Evolutionary conservation across 805 yeast species (phyloP), one percentile per base, ranked within the genome.

Genomic region (Zygoascus ofunaensis): DNA sequence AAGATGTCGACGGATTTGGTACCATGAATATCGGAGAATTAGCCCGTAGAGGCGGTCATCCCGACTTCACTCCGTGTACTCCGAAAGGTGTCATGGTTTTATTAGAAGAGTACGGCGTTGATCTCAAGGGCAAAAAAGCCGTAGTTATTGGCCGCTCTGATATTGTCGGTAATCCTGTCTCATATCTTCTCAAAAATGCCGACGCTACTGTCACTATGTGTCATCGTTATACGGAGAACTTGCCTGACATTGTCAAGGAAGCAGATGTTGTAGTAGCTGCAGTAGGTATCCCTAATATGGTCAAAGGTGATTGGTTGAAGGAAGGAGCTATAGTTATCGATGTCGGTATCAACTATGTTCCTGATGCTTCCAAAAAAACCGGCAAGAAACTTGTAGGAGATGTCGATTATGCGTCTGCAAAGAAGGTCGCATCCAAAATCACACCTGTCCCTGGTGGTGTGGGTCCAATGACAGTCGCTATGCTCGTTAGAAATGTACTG

Each of bases 391-490:
- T 92, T 57, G 94, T 87, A 10, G 98, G 98, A 48, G 98, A 90
- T 62, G 97, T 87, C 37, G 95, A 89, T 57, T 87, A 72, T 55
- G 82, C 71, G 40, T 69, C 79, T 23, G 87, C 83, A 45, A 64
- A 71, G 41, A 60, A 67, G 43, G 72, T 72, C 45, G 92, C 89
- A 3, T 68, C 80, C 10, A 76, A 73, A 56, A 73, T 90, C 51
- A 89, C 97, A 3, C 97, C 98, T 8, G 98, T 90, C 40, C 98
- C 98, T 20, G 97, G 97, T 58, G 97, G 97, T 55, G 97, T 90
- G 49, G 98, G 98, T 35, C 98, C 98, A 53, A 90, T 90, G 97
- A 90, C 98, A 21, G 97, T 90, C 38, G 95, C 95, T 40, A 87
- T 89, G 96, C 77, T 90, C 49, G 76, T 90, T 55, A 76, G 82